A percentile compares a stretch with the other conserved stretches of the same genome.
phyloP scores from a whole-genome alignment of 1,139 yeast species.

The Yamadazyma trypodendri region DNA sequence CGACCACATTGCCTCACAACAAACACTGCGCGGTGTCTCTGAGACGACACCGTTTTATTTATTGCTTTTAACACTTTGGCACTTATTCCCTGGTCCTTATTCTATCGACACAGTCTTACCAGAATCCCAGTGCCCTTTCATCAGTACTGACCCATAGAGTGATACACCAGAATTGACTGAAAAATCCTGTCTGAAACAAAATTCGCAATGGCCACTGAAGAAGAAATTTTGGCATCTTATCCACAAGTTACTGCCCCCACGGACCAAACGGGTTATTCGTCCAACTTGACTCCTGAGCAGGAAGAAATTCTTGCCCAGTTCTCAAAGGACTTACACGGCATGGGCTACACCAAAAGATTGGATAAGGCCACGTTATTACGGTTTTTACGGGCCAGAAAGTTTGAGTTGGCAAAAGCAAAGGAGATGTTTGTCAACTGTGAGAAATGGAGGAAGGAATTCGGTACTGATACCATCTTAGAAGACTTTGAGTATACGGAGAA shows the following conservation, averaged over 20 bases:
- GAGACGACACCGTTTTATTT: too few species aligned
- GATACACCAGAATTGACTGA: background rate
- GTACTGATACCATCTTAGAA: conserved; percentile 78
- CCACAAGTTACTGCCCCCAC: conserved; percentile 70
- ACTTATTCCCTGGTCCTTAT: too few species aligned
- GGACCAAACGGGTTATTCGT: conserved; percentile 73
- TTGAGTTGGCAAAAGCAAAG: conserved; percentile 75
- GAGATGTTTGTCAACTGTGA: conserved; percentile 87
- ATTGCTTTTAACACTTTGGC: too few species aligned
- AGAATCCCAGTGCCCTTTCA: too few species aligned
- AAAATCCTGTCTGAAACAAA: too few species aligned
- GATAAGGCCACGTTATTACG: conserved; percentile 91
- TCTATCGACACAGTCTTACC: too few species aligned
- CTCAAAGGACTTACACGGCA: conserved; percentile 54
- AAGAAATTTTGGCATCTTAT: conserved; percentile 47
- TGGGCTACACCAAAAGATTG: conserved; percentile 69
- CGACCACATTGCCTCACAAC: too few species aligned
- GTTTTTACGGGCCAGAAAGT: conserved; percentile 93
- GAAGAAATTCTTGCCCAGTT: conserved; percentile 56
- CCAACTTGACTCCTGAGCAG: conserved; percentile 73
- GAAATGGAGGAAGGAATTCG: conserved; percentile 85
- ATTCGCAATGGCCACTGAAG: conserved; percentile 20
- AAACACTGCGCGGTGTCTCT: too few species aligned
- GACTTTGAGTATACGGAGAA: conserved; percentile 92
- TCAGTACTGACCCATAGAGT: background rate